These are phyloP conservation scores for Buddleja alternifolia DNA, from an alignment of 257 asterid species.

Conservation along the genomic window DNA sequence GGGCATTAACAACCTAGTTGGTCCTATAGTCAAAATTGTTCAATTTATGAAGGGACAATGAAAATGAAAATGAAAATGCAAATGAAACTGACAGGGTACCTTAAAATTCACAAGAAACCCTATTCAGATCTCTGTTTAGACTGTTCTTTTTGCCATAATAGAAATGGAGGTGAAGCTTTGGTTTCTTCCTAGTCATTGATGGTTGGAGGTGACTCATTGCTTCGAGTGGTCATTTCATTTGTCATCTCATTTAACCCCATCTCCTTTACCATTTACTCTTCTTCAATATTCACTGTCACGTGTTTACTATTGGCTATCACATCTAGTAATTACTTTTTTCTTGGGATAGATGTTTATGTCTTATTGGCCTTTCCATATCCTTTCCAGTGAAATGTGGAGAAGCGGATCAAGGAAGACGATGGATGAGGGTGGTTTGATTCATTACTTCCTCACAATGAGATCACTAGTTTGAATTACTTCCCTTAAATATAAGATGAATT, in stretches of 20 bases:
- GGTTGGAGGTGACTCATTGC: neutral
- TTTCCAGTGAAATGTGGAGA: too few relatives aligned
- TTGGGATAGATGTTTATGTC: neutral
- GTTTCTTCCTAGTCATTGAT: constrained; percentile 29
- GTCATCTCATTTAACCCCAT: constrained; percentile 39
- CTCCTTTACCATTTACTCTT: constrained; percentile 30
- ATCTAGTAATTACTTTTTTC: neutral
- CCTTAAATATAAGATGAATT: too few relatives aligned
- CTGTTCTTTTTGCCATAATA: neutral
- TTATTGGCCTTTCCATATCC: neutral
- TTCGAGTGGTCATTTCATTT: constrained; percentile 46
- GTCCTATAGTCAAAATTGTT: neutral
- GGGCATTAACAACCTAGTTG: neutral
- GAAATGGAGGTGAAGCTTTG: constrained; percentile 25
- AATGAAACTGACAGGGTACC: constrained; percentile 27
- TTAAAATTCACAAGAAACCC: constrained; percentile 36
- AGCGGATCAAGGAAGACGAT: too few relatives aligned
- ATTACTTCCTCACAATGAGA: too few relatives aligned
- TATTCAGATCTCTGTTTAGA: constrained; percentile 8
- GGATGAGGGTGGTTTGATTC: too few relatives aligned
- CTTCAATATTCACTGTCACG: constrained; percentile 29
- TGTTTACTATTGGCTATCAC: too few relatives aligned
- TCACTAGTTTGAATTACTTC: too few relatives aligned
- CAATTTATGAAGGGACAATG: constrained; percentile 1
- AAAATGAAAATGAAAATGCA: constrained; percentile 6